Conservation (phyloP, 1,284 basidiomycete species). For the Sutorius eximius region DNA sequence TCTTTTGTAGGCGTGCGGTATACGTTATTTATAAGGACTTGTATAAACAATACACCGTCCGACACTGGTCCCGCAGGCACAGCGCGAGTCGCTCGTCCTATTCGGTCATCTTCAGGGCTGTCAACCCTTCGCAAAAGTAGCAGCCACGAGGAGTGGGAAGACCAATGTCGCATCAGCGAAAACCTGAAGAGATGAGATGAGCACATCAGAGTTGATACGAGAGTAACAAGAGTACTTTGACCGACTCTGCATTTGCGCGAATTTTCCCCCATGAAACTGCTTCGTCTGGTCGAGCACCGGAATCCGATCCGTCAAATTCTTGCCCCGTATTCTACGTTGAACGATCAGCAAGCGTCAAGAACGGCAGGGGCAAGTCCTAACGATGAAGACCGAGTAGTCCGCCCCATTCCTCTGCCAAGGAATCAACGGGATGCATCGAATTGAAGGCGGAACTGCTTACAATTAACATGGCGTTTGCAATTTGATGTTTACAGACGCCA, state of each 20-base stretch:
- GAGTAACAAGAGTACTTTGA: conserved; percentile 66
- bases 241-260: conserved; percentile 83
- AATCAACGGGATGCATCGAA: background rate
- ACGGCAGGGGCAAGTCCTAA: conserved; percentile 36
- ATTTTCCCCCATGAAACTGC: conserved; percentile 99
- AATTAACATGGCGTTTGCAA: conserved; percentile 99
- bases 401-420: conserved; percentile 86
- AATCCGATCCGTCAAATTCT: conserved; percentile 98
- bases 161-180: conserved; percentile 84
- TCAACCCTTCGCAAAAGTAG: conserved; percentile 72
- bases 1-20: conserved; percentile 5
- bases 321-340: conserved; percentile 86
- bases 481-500: conserved; percentile 99
- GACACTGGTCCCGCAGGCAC: background rate
- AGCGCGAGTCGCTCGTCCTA: background rate
- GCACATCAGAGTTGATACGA: conserved; percentile 1
- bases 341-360: conserved; percentile 8
- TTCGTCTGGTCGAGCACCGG: conserved; percentile 95
- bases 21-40: conserved; percentile 13
- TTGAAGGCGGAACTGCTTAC: conserved; percentile 46
- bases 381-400: conserved; percentile 96
- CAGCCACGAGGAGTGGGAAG: conserved; percentile 88
- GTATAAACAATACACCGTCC: background rate
- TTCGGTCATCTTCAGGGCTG: background rate
- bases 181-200: conserved; percentile 40